Base-by-base conservation (phyloP, 73 alveolate species). In the Strombidium stylifer region DNA sequence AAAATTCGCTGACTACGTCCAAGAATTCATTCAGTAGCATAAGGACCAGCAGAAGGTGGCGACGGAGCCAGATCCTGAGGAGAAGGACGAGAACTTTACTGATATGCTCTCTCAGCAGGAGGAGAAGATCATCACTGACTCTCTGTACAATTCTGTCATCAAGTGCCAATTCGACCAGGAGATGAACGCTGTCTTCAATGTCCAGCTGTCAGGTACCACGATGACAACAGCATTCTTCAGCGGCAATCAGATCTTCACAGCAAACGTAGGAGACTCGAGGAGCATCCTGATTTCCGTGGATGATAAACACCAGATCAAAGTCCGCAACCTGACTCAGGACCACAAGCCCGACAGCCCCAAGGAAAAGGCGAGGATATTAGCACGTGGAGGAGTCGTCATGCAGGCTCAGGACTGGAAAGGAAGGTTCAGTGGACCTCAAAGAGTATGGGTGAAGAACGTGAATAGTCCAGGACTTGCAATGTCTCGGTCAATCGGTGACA, bases 391-490 rank as follows among this genome's bases (percentile, higher is more conserved):
- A 6, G 73, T 97, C 80, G 90, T 95, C 7, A 92, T 86, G 40
- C 56, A 93, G 11, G n/a, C n/a, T 39, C 69, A 65, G 41, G 98
- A 66, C 92, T 79, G 36, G 69, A 51, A 45, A 26, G 92, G 94
- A 7, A 86, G 74, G n/a, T n/a, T n/a, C n/a, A n/a, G n/a, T n/a
- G n/a, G n/a, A n/a, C n/a, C n/a, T n/a, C n/a, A n/a, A n/a, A 89
- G 99, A 82, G 97, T 92, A 1, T 95, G 97, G 97, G 78, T 86
- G 19, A 82, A 80, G 58, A 74, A 84, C 45, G 89, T 88, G 47
- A 94, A 95, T 65, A 92, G 86, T 15, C 94, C 99, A 16, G 99
- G 99, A 20, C 72, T 96, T 6, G 99, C 99, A 0, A 96, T 96
- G 99, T 73, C 98, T 37, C 84, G 99, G 56, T 87, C 98, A 30